A percentile compares a stretch with the other conserved stretches of the same genome.
phyloP scores from a whole-genome alignment of 2,329 filamentous ascomycete genomes.

The Juglanconis oblonga region DNA sequence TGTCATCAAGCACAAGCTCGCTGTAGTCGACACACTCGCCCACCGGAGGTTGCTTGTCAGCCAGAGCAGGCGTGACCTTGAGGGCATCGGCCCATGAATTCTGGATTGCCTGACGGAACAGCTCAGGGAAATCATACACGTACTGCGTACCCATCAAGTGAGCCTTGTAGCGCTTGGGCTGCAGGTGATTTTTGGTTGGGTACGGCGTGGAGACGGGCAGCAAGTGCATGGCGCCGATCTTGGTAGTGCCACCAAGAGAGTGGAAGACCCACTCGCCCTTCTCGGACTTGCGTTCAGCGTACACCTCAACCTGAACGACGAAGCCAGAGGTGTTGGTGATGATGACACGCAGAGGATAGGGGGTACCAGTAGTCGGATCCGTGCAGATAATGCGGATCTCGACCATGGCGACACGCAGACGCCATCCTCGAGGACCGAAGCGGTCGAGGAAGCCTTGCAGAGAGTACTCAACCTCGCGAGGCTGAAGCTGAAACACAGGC shows the following conservation, averaged over 20 bases:
- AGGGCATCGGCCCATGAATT: conserved; percentile 84
- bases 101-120: conserved; percentile 96
- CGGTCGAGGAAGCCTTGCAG: conserved; percentile 94
- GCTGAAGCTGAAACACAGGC: conserved; percentile 88
- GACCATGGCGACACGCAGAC: conserved; percentile 91
- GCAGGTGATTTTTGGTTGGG: conserved; percentile 96
- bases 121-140: conserved; percentile 98
- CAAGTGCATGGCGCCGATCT: conserved; percentile 93
- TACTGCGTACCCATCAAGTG: conserved; percentile 99
- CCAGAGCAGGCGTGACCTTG: conserved; percentile 69
- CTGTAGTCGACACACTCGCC: conserved; percentile 93
- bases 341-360: conserved; percentile 90
- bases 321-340: conserved; percentile 99
- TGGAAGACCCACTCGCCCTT: conserved; percentile 99
- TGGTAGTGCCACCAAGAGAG: conserved; percentile 90
- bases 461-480: conserved; percentile 86
- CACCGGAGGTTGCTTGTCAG: conserved; percentile 75
- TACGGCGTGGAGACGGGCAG: conserved; percentile 89
- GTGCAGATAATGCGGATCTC: conserved; percentile 99
- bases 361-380: conserved; percentile 75
- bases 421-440: conserved; percentile 92
- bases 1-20: conserved; percentile 92
- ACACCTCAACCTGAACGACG: conserved; percentile 95
- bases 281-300: conserved; percentile 96
- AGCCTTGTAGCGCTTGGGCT: conserved; percentile 99